Conservation (phyloP, 345 rosid genomes). For the Gossypium anomalum region DNA sequence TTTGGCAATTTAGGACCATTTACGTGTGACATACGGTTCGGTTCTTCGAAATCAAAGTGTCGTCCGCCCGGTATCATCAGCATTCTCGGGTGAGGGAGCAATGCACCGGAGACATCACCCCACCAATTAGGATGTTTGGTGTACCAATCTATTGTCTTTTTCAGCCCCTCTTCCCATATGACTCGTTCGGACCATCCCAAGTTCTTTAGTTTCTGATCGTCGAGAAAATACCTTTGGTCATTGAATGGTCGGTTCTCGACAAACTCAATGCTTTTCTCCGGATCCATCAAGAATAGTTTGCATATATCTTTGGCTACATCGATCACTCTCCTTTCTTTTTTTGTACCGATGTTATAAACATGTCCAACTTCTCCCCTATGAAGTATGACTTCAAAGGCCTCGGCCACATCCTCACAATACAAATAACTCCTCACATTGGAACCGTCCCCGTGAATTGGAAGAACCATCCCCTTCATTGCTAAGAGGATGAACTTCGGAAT, state of each 20-base stretch:
- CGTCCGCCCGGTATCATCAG: slow-evolving; percentile 84
- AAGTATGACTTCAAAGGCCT: slow-evolving; percentile 77
- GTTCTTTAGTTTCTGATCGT: slow-evolving; percentile 69
- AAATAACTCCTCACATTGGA: slow-evolving; percentile 74
- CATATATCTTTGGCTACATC: slow-evolving; percentile 78
- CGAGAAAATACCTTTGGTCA: slow-evolving; percentile 85
- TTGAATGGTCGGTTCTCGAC: slow-evolving; percentile 80
- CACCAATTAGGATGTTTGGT: slow-evolving; percentile 83
- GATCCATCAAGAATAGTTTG: slow-evolving; percentile 59
- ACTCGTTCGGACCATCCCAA: slow-evolving; percentile 81
- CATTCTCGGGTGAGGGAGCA: slow-evolving; percentile 88
- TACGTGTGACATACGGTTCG: slow-evolving; percentile 26
- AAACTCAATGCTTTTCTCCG: slow-evolving; percentile 55
- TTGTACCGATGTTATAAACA: slow-evolving; percentile 79
- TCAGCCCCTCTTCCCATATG: slow-evolving; percentile 74
- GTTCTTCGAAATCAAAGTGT: slow-evolving; percentile 58
- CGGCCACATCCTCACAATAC: slow-evolving; percentile 87
- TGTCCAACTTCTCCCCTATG: slow-evolving; percentile 88
- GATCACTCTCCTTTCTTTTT: slow-evolving; percentile 76
- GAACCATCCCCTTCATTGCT: slow-evolving; percentile 65
- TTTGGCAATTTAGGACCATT: slow-evolving; percentile 41
- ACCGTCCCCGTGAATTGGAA: slow-evolving; percentile 87
- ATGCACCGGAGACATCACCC: slow-evolving; percentile 87
- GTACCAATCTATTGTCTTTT: slow-evolving; percentile 78
- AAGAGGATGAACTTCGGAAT: slow-evolving; percentile 80